phyloP scores from a whole-genome alignment of 768 basidiomycete species.

The Tylopilus sp. region DNA sequence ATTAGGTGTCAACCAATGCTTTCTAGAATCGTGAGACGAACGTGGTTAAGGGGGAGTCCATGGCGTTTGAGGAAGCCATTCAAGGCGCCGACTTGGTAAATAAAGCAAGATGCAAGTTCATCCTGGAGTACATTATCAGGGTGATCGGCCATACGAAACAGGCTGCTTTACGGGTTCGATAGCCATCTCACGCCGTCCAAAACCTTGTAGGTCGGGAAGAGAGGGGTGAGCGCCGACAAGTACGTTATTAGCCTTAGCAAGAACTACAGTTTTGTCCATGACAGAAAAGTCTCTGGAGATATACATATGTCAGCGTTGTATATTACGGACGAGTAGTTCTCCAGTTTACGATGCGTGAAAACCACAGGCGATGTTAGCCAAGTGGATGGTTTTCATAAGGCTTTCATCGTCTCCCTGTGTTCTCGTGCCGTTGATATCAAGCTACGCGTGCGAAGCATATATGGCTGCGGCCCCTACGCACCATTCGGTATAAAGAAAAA shows the following conservation, averaged over 20 bases:
- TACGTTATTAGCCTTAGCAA: slow-evolving; percentile 56
- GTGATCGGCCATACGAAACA: not conserved
- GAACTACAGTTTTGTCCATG: slow-evolving; percentile 58
- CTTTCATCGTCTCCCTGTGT: slow-evolving; percentile 50
- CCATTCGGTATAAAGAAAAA: slow-evolving; percentile 51
- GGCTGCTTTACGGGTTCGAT: slow-evolving; percentile 47
- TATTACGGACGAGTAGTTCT: not conserved
- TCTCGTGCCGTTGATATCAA: not conserved
- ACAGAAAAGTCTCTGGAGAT: slow-evolving; percentile 53
- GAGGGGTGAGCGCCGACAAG: slow-evolving; percentile 65
- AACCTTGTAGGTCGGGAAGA: slow-evolving; percentile 59
- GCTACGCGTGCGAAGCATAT: not conserved
- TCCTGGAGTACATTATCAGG: slow-evolving; percentile 32
- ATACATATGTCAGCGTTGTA: not conserved
- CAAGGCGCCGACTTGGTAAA: slow-evolving; percentile 68
- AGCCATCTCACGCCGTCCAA: slow-evolving; percentile 62
- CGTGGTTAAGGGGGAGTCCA: slow-evolving; percentile 53
- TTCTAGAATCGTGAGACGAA: slow-evolving; percentile 21
- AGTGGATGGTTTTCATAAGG: slow-evolving; percentile 54
- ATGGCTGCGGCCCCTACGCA: slow-evolving; percentile 14
- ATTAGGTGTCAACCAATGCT: not conserved
- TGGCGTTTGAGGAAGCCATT: slow-evolving; percentile 55
- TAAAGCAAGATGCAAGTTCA: slow-evolving; percentile 53
- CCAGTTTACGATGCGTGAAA: slow-evolving; percentile 57
- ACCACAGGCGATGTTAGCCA: slow-evolving; percentile 65